Base-by-base conservation (phyloP, 306 rosid species). In the Castanea mollissima region DNA sequence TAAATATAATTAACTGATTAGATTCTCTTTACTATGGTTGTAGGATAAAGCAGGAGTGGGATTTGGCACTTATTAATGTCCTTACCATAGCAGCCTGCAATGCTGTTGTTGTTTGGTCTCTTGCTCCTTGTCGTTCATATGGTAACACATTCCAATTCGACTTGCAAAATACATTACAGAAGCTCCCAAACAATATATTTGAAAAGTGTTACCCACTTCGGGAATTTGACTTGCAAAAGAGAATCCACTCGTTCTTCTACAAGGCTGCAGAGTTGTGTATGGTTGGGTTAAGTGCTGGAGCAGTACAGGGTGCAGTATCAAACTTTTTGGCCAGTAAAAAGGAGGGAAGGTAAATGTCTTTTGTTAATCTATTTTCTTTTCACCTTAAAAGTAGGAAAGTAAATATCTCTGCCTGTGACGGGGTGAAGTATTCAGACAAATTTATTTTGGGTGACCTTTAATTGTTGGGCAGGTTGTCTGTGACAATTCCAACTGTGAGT, bases 201-300 rank as follows among this genome's bases (percentile, higher is more conserved):
- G 99, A 96, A 83, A 93, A 71, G 85, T 91, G 98, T 90, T 96
- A 93, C 81, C 96, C 97, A 27, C 84, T 93, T 71, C 92, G 99
- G 83, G 99, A 96, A 76, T 96, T 96, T 76, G 96, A 96, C 83
- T 76, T 96, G 81, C 94, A 89, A 83, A 91, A 90, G 90, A 89
- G 97, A 88, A 65, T 91, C 72, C 98, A 91, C 52, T 90, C 97
- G 19, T 93, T 96, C 90, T 90, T 93, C 82, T 93, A 89, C 82
- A 93, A 96, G 91, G 98, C 99, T 73, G 99, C 98, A n/a, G 97
- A 93, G 89, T 85, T 96, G 86, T 93, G 98, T 85, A 90, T 93
- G 97, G 97, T 91, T 73, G 99, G 99, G 68, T 80, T 96, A 88
- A 81, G 91, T 51, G 88, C 97, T 27, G 99, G 99, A 64, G 98